These are phyloP conservation scores for Volutella citrinella DNA, from an alignment of 2,329 filamentous ascomycete genomes.

Conservation along the genomic window DNA sequence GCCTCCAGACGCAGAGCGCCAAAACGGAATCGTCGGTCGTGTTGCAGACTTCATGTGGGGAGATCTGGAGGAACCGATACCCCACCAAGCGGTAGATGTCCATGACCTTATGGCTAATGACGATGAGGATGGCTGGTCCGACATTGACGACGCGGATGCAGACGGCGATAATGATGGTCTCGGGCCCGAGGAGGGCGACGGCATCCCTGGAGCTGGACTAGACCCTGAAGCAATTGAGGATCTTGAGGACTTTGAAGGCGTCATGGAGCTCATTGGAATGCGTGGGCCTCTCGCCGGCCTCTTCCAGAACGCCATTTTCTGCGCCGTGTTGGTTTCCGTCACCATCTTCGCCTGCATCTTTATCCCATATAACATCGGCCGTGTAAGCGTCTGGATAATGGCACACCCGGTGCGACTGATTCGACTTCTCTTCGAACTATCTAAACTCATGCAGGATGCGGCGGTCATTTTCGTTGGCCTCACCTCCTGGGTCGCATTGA, in stretches of 20 bases:
- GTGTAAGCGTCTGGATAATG: constrained; percentile 74
- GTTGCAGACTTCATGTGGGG: constrained; percentile 63
- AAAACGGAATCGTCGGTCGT: constrained; percentile 20
- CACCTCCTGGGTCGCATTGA: constrained; percentile 41
- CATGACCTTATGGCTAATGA: constrained; percentile 46
- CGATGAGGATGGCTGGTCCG: constrained; percentile 37
- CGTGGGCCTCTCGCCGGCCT: constrained; percentile 86
- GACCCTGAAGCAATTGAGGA: constrained; percentile 78
- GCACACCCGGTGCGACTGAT: constrained; percentile 78
- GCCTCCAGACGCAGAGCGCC: constrained; percentile 11
- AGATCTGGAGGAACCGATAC: constrained; percentile 42
- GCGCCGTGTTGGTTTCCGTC: constrained; percentile 81
- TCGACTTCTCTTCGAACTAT: constrained; percentile 66
- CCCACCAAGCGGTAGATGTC: constrained; percentile 32
- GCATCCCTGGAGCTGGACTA: constrained; percentile 63
- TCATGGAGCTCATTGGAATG: constrained; percentile 95
- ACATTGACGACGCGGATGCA: constrained; percentile 31
- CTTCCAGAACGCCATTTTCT: constrained; percentile 94
- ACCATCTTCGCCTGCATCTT: constrained; percentile 85
- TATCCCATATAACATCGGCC: constrained; percentile 88
- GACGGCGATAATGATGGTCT: constrained; percentile 2
- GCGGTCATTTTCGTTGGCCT: constrained; percentile 63
- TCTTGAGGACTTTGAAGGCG: constrained; percentile 91
- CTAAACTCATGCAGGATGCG: constrained; percentile 77
- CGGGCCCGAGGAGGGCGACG: constrained; percentile 52